Evolutionary conservation across 2,329 filamentous ascomycete genomes (phyloP).

Genomic region (Colletotrichum sp.): DNA sequence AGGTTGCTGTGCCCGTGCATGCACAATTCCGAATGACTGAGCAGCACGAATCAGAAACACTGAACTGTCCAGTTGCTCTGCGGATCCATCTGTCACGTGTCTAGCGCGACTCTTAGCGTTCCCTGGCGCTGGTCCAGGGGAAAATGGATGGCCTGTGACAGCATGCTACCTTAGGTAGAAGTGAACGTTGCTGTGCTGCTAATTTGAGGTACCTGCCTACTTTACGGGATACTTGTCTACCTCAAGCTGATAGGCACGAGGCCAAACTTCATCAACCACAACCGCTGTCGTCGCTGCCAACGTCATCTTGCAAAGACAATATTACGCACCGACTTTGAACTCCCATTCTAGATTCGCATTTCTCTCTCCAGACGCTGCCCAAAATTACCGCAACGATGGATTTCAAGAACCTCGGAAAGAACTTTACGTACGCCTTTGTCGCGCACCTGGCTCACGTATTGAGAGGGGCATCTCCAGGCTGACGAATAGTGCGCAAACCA

Average conservation of each 20-base stretch:
- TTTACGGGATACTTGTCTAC: slow-evolving; percentile 17
- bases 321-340: not conserved
- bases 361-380: not conserved
- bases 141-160: slow-evolving; percentile 13
- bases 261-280: slow-evolving; percentile 9
- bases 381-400: slow-evolving; percentile 50
- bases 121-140: not conserved
- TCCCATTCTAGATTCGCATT: not conserved
- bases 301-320: not conserved
- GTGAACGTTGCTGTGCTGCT: not conserved
- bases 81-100: not conserved
- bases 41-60: not conserved
- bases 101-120: not conserved
- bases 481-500: slow-evolving; percentile 33
- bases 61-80: not conserved
- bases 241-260: slow-evolving; percentile 9
- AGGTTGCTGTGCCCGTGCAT: not conserved
- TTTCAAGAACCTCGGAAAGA: slow-evolving; percentile 64
- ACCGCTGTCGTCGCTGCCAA: not conserved
- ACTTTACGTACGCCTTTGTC: slow-evolving; percentile 53
- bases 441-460: slow-evolving; percentile 1
- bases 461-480: not conserved
- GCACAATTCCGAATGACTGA: not conserved
- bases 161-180: not conserved
- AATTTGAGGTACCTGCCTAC: slow-evolving; percentile 7